These are phyloP conservation scores for Neoarthrinium moseri DNA, from an alignment of 2,329 filamentous ascomycete species.

Conservation along the genomic window DNA sequence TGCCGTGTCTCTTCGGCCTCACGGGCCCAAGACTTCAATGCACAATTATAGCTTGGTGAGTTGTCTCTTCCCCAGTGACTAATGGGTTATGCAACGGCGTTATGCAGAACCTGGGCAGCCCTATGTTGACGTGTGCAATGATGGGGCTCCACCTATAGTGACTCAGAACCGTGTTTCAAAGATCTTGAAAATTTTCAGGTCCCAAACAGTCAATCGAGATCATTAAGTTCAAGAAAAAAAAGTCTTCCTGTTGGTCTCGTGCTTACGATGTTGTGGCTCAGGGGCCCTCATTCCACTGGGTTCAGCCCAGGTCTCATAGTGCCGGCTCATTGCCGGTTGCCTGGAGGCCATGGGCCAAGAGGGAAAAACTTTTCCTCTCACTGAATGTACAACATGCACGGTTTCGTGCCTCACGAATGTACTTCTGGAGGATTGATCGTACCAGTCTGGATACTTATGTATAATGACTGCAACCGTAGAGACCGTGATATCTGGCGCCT, in stretches of 20 bases:
- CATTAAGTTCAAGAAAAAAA: neutral
- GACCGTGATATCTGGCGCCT: too few species aligned
- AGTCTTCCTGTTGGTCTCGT: too few species aligned
- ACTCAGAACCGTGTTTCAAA: slow-evolving; percentile 1
- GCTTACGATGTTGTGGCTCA: neutral
- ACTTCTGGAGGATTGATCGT: too few species aligned
- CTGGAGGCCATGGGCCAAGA: neutral
- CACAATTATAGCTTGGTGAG: too few species aligned
- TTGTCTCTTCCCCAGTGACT: too few species aligned
- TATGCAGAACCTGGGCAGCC: neutral
- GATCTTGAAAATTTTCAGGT: neutral
- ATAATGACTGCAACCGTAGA: too few species aligned
- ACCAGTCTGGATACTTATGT: too few species aligned
- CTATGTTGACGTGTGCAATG: neutral
- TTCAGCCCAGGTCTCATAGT: neutral
- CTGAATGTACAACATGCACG: too few species aligned
- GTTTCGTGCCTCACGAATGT: too few species aligned
- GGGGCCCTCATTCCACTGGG: slow-evolving; percentile 1
- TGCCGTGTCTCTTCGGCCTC: too few species aligned
- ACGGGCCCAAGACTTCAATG: too few species aligned
- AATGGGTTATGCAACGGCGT: neutral
- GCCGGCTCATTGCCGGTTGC: neutral
- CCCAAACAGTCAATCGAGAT: neutral
- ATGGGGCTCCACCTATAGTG: neutral
- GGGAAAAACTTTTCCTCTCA: neutral